These are phyloP conservation scores for Phylloboletellus chloephorus DNA, from an alignment of 1,284 basidiomycete species.

Conservation along the genomic window DNA sequence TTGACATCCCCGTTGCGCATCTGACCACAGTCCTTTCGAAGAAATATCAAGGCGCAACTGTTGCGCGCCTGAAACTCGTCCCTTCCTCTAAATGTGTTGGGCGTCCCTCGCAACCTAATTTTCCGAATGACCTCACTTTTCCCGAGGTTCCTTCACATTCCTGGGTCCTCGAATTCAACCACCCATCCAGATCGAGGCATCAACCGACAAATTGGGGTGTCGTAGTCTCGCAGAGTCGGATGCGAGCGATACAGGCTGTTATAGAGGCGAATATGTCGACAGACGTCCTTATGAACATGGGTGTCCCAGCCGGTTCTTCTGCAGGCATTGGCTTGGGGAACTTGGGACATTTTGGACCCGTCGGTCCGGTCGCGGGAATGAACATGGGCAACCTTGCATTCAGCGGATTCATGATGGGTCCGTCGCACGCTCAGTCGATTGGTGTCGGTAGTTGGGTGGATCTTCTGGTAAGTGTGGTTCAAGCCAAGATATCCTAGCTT, in stretches of 20 bases:
- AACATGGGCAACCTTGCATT: slow-evolving; percentile 47
- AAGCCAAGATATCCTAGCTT: not conserved
- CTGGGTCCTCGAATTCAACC: slow-evolving; percentile 70
- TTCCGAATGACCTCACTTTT: slow-evolving; percentile 22
- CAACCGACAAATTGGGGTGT: slow-evolving; percentile 42
- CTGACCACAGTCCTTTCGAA: slow-evolving; percentile 44
- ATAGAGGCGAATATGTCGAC: slow-evolving; percentile 18
- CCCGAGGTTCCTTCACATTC: slow-evolving; percentile 34
- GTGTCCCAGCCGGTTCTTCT: slow-evolving; percentile 13
- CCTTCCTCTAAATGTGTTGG: slow-evolving; percentile 26
- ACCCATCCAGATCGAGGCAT: slow-evolving; percentile 35
- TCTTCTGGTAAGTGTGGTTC: slow-evolving; percentile 45
- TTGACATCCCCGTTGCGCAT: slow-evolving; percentile 48
- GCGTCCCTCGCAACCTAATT: slow-evolving; percentile 10
- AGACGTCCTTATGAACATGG: slow-evolving; percentile 27
- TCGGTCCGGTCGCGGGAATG: slow-evolving; percentile 27
- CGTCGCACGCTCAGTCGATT: slow-evolving; percentile 20
- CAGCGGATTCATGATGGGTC: slow-evolving; percentile 26
- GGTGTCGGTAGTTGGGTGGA: slow-evolving; percentile 58
- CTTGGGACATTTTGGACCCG: slow-evolving; percentile 26
- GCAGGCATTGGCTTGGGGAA: slow-evolving; percentile 15
- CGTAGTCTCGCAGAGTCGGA: slow-evolving; percentile 63
- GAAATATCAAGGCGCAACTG: slow-evolving; percentile 43
- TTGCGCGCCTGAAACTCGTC: slow-evolving; percentile 53
- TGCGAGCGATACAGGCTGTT: slow-evolving; percentile 46